Conservation (phyloP, 306 rosid genomes). For the Begonia masoniana region DNA sequence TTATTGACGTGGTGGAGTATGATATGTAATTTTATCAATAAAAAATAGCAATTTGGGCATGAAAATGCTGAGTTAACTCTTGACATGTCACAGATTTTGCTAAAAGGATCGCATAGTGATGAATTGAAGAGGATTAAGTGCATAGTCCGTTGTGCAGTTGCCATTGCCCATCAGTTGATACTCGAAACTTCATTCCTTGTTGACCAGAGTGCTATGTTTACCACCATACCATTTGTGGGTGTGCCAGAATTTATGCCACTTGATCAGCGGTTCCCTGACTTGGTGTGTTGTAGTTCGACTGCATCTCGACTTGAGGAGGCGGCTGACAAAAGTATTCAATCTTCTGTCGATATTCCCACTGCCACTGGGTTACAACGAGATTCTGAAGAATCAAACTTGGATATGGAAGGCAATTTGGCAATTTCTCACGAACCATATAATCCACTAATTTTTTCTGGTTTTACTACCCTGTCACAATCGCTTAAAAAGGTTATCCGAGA, state of each 20-base stretch:
- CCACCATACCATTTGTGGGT: constrained; percentile 35
- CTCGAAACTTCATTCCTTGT: constrained; percentile 83
- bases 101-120: constrained; percentile 78
- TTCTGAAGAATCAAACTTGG: constrained; percentile 16
- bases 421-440: constrained; percentile 45
- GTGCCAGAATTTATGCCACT: constrained; percentile 20
- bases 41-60: constrained; percentile 2
- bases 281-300: constrained; percentile 24
- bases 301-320: constrained; percentile 19
- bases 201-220: constrained; percentile 90
- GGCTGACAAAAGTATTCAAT: constrained; percentile 30
- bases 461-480: constrained; percentile 68
- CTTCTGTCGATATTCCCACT: constrained; percentile 35
- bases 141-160: constrained; percentile 74
- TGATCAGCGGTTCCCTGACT: constrained; percentile 21
- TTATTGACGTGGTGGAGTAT: too few species aligned
- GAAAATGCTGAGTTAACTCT: constrained; percentile 1
- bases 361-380: constrained; percentile 31
- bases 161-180: constrained; percentile 81
- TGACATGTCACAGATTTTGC: constrained; percentile 64
- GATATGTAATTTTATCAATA: too few species aligned
- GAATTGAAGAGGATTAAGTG: constrained; percentile 83
- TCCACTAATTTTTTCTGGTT: constrained; percentile 56
- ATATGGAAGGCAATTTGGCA: constrained; percentile 24
- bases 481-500: constrained; percentile 67